Conservation (phyloP, 768 basidiomycete genomes). For the Suillus placidus region DNA sequence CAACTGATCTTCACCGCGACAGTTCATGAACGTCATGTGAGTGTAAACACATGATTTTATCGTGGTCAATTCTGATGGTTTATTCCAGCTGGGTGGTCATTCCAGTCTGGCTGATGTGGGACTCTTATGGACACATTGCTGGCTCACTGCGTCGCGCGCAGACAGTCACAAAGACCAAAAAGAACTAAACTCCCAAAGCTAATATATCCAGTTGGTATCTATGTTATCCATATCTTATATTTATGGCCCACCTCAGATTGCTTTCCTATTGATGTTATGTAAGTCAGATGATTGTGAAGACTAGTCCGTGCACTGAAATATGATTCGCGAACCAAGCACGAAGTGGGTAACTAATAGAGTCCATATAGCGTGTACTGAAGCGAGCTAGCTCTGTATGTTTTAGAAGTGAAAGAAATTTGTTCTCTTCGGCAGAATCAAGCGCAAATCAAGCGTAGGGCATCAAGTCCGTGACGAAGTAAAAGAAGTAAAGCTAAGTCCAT, state of each 20-base stretch:
- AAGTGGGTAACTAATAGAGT: slow-evolving; percentile 14
- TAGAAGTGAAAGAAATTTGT: slow-evolving; percentile 13
- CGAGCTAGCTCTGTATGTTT: slow-evolving; percentile 10
- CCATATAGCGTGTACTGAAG: slow-evolving; percentile 17
- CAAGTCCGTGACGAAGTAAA: slow-evolving; percentile 5
- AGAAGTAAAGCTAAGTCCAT: slow-evolving; percentile 1
- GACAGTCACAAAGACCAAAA: slow-evolving; percentile 38
- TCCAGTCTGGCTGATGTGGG: slow-evolving; percentile 74
- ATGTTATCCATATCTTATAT: not conserved
- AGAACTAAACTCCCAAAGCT: slow-evolving; percentile 21
- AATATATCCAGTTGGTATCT: not conserved
- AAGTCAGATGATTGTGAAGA: not conserved
- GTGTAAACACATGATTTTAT: slow-evolving; percentile 24
- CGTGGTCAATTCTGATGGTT: slow-evolving; percentile 4
- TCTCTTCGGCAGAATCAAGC: not conserved
- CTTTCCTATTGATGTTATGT: not conserved
- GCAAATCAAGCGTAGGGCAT: slow-evolving; percentile 1
- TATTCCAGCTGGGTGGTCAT: slow-evolving; percentile 73
- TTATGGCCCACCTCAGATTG: not conserved
- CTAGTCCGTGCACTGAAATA: not conserved
- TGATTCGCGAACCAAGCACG: not conserved
- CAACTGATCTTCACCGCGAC: slow-evolving; percentile 5
- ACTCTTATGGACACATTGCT: slow-evolving; percentile 76
- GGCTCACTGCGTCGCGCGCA: slow-evolving; percentile 52
- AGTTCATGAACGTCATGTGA: slow-evolving; percentile 85